phyloP scores from a whole-genome alignment of 352 stramenopile genomes.

The Pythium phragmiticola region DNA sequence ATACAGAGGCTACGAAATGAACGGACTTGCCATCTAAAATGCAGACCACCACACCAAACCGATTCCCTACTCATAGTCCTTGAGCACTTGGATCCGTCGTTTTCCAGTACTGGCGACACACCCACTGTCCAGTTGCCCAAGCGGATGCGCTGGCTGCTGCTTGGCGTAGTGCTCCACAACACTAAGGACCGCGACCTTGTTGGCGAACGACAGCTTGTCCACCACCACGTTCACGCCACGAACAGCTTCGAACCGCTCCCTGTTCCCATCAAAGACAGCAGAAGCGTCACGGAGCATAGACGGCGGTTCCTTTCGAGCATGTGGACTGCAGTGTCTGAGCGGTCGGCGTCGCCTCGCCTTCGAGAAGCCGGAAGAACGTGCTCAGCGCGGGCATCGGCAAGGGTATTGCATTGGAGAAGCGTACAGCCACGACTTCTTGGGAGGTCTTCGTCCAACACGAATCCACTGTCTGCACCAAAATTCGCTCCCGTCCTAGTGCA shows the following conservation, averaged over 20 bases:
- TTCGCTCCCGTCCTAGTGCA: not conserved
- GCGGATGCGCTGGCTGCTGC: not conserved
- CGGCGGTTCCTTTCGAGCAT: not conserved
- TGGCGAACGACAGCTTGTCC: not conserved
- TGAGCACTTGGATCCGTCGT: not conserved
- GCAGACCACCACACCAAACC: too few species aligned
- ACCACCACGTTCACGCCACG: not conserved
- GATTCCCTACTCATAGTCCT: not conserved
- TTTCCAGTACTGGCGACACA: not conserved
- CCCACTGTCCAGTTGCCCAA: conserved; percentile 1
- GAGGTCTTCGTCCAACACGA: conserved; percentile 2
- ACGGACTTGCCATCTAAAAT: not conserved
- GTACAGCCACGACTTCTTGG: not conserved
- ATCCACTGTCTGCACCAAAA: not conserved
- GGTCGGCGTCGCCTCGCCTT: not conserved
- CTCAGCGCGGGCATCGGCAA: conserved; percentile 3
- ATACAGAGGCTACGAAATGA: not conserved
- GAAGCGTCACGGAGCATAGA: conserved; percentile 2
- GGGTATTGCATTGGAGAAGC: not conserved
- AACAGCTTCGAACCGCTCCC: not conserved
- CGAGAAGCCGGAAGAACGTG: conserved; percentile 1
- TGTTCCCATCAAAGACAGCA: not conserved
- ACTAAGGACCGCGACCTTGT: conserved; percentile 6
- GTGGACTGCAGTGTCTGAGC: not conserved
- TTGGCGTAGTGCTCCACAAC: not conserved